Conservation (phyloP, 192 early-diverging fungal species). For the Mortierella antarctica region DNA sequence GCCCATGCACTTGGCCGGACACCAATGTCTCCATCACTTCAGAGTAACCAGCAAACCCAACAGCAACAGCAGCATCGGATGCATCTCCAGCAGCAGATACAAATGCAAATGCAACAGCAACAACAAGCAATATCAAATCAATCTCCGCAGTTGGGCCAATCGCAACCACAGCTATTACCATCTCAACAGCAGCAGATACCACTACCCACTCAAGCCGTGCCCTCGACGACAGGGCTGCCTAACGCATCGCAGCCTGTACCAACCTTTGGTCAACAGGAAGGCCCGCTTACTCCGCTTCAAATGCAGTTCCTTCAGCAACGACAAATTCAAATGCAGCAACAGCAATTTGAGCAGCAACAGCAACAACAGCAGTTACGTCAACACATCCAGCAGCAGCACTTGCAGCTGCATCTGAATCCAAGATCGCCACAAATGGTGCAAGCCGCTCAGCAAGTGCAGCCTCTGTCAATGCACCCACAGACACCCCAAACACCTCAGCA, state of each 20-base stretch:
- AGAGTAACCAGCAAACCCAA: background rate
- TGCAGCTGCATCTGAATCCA: background rate
- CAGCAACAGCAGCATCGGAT: background rate
- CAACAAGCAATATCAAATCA: background rate
- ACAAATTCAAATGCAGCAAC: background rate
- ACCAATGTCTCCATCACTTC: background rate
- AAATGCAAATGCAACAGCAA: background rate
- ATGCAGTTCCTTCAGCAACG: background rate
- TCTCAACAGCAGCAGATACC: constrained; percentile 3
- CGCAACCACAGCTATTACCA: background rate
- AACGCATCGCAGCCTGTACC: too few species aligned
- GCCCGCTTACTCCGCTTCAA: background rate
- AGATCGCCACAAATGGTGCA: background rate
- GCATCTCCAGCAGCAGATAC: background rate
- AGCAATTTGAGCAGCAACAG: constrained; percentile 12
- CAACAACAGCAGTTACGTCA: constrained; percentile 5
- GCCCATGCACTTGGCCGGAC: too few species aligned
- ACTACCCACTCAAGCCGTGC: background rate
- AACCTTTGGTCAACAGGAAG: background rate
- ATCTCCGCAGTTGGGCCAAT: background rate
- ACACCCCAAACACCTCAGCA: background rate
- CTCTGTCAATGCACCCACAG: background rate
- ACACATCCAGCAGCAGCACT: constrained; percentile 1
- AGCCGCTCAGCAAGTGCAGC: background rate
- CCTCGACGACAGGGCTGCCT: background rate